These are phyloP conservation scores for Clonostachys chloroleuca DNA, from an alignment of 2,329 filamentous ascomycete species.

Conservation along the genomic window DNA sequence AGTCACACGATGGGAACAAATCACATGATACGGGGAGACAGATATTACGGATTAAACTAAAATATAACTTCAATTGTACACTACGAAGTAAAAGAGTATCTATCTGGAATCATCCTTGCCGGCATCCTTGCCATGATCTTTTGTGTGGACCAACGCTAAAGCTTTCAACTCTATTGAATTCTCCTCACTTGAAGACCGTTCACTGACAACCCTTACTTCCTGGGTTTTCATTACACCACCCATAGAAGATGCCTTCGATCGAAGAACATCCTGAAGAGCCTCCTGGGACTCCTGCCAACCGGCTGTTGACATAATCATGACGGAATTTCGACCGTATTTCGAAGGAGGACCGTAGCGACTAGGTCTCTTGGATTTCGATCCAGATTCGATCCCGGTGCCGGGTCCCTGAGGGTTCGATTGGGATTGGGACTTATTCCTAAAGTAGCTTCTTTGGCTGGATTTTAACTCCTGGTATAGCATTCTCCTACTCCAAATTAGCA, in stretches of 20 bases:
- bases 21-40: too few relatives aligned
- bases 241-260: conserved; percentile 1
- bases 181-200: conserved; percentile 4
- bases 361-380: conserved; percentile 5
- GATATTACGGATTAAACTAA: too few relatives aligned
- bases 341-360: conserved; percentile 10
- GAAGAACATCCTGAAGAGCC: conserved; percentile 13
- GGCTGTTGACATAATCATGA: conserved; percentile 21
- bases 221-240: conserved; percentile 20
- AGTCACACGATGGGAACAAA: too few relatives aligned
- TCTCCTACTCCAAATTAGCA: conserved; percentile 9
- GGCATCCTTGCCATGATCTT: too few relatives aligned
- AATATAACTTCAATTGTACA: too few relatives aligned
- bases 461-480: conserved; percentile 26
- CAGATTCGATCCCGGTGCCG: conserved; percentile 1
- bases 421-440: conserved; percentile 11
- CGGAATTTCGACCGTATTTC: conserved; percentile 19
- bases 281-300: conserved; percentile 25
- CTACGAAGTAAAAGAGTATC: too few relatives aligned
- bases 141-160: not conserved
- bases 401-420: not conserved
- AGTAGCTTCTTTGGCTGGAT: conserved; percentile 18
- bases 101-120: too few relatives aligned
- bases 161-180: not conserved
- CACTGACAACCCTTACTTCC: conserved; percentile 16